Conservation (phyloP, 208 protist genomes). For the Crithidia fasciculata region DNA sequence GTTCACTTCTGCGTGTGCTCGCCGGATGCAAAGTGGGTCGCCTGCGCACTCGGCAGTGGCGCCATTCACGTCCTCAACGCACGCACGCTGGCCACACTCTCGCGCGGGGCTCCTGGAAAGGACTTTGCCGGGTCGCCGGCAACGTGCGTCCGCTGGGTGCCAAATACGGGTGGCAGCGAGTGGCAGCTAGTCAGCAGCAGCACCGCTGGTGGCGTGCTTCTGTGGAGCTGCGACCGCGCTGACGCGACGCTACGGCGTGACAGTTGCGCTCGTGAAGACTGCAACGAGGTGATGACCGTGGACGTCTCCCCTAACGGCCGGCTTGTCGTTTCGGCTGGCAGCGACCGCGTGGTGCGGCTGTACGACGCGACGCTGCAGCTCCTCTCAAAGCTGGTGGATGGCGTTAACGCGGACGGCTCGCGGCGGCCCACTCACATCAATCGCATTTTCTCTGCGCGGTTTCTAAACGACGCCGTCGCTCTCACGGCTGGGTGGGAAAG, state of each 20-base stretch:
- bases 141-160: constrained; percentile 69
- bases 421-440: constrained; percentile 67
- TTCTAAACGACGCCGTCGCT: constrained; percentile 45
- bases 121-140: constrained; percentile 52
- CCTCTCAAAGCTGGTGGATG: constrained; percentile 38
- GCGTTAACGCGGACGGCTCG: constrained; percentile 42
- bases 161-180: neutral
- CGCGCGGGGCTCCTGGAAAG: constrained; percentile 29
- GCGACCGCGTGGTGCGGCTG: constrained; percentile 79
- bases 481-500: constrained; percentile 89
- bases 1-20: constrained; percentile 51
- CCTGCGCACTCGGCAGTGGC: constrained; percentile 64
- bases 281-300: constrained; percentile 76
- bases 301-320: constrained; percentile 63
- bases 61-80: constrained; percentile 47
- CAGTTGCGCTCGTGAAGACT: constrained; percentile 38
- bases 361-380: constrained; percentile 65
- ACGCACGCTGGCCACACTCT: constrained; percentile 24
- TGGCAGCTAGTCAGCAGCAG: constrained; percentile 66
- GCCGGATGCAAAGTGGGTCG: constrained; percentile 58
- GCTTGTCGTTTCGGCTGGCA: constrained; percentile 79
- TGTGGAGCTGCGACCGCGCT: constrained; percentile 61
- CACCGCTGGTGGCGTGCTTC: constrained; percentile 60
- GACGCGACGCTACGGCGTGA: constrained; percentile 30
- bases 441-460: constrained; percentile 83